Evolutionary conservation across 176 grass and related monocot genomes (phyloP), one percentile per base, ranked within the genome.

Genomic region (Melocanna baccifera): DNA sequence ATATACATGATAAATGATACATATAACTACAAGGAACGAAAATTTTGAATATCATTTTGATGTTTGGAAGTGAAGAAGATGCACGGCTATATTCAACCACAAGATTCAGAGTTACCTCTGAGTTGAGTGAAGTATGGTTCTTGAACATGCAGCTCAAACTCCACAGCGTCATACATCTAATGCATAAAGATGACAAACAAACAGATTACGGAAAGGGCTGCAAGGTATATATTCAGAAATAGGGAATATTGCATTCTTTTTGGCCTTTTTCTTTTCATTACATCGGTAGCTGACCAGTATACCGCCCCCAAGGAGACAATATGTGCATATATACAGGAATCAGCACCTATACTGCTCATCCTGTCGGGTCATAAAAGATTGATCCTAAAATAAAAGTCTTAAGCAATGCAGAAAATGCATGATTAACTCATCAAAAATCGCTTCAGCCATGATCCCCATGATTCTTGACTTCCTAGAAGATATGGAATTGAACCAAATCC

Each of bases 101-200:
- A 34, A 48, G 53, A 40, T 66, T 55, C 32, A 51, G 62, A 32
- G 25, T 50, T 88, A 94, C 95, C 95, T 88, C 47, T 86, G 69
- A 98, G 85, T 63, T 93, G 92, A 78, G 89, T 93, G 83, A 95
- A 98, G 82, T 88, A 98, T 57, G 95, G 95, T 73, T 98, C 92
- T 88, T 93, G 92, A 83, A 98, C 95, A 90, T 98, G 92, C 58
- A 98, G 85, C 75, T 85, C 89, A 78, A 98, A 93, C 5, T 93
- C 78, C 5, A 93, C 87, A 36, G 76, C 65, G 16, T 78, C 79
- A 51, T 90, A 88, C 87, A 95, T 95, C 89, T 97, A 77, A 65
- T 61, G 62, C 7, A 62, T 59, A 57, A 68, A 87, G 55, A 76
- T 68, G 39, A 34, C 0, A 77, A 20, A 58, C 9, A 86, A 12